Percentiles rank a stretch among this genome's conserved stretches.
These are phyloP conservation scores for Suzukiozyma palmioleophila DNA, from an alignment of 1,139 yeast genomes.

Conservation along the genomic window DNA sequence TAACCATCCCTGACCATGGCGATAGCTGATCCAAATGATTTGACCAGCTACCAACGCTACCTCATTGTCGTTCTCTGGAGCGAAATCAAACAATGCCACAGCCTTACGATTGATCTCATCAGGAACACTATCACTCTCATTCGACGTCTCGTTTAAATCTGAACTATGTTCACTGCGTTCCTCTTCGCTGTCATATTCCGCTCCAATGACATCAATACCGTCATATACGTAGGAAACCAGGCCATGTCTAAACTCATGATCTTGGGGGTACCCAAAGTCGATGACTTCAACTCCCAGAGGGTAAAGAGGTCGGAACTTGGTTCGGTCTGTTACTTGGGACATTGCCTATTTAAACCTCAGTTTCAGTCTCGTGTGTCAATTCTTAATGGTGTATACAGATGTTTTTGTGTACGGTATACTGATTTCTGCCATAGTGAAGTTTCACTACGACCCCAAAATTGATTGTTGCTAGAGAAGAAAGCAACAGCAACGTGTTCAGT, in stretches of 20 bases:
- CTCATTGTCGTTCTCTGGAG: conserved; percentile 93
- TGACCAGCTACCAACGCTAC: conserved; percentile 78
- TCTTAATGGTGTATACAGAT: too few species aligned
- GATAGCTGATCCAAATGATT: conserved; percentile 75
- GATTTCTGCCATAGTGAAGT: too few species aligned
- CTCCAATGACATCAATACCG: conserved; percentile 2
- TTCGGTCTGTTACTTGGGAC: background rate
- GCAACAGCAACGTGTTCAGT: too few species aligned
- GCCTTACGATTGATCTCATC: conserved; percentile 55
- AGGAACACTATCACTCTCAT: conserved; percentile 17
- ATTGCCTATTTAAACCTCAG: background rate
- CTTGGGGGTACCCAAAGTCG: conserved; percentile 73
- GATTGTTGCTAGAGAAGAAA: too few species aligned
- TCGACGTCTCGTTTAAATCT: conserved; percentile 7
- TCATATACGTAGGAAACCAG: conserved; percentile 11
- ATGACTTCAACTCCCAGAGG: conserved; percentile 46
- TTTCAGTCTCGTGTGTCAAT: too few species aligned
- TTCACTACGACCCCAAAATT: too few species aligned
- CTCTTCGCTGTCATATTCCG: conserved; percentile 2
- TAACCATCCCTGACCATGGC: conserved; percentile 98
- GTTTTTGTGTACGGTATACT: too few species aligned
- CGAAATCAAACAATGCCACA: conserved; percentile 82
- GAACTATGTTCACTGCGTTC: conserved; percentile 1
- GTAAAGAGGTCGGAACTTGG: conserved; percentile 7
- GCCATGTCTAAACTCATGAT: conserved; percentile 68